phyloP scores from a whole-genome alignment of 495 filamentous ascomycete genomes.

The Neurospora sp. region DNA sequence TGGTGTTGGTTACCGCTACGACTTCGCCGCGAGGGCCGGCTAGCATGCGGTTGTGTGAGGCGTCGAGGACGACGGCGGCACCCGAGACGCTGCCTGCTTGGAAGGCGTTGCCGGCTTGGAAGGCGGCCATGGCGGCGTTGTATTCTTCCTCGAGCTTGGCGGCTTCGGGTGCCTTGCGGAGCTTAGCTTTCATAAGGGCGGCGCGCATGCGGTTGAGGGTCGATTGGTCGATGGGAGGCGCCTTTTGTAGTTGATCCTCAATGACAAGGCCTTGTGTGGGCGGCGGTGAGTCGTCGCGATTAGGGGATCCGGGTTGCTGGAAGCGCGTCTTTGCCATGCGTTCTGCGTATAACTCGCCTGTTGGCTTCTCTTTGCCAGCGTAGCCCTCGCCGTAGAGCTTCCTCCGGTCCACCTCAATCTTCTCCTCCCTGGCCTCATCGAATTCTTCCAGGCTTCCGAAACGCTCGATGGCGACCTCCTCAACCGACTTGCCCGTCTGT shows the following conservation, averaged over 20 bases:
- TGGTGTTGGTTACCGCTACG: constrained; percentile 55
- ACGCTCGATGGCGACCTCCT: constrained; percentile 71
- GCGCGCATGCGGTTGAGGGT: constrained; percentile 83
- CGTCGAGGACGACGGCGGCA: constrained; percentile 68
- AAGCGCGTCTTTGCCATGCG: constrained; percentile 27
- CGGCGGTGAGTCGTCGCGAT: constrained; percentile 4
- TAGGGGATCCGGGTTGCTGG: neutral
- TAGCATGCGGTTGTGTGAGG: constrained; percentile 83
- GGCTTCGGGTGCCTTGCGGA: constrained; percentile 62
- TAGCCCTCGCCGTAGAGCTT: constrained; percentile 79
- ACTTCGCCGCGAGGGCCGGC: constrained; percentile 68
- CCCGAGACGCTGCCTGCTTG: neutral
- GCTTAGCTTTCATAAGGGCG: constrained; percentile 86
- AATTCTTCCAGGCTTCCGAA: constrained; percentile 78
- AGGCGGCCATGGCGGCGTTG: constrained; percentile 57
- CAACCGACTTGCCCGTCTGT: constrained; percentile 57
- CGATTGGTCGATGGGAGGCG: constrained; percentile 55
- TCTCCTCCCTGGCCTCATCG: constrained; percentile 90
- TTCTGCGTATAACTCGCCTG: constrained; percentile 76
- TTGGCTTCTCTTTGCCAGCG: constrained; percentile 78
- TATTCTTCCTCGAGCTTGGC: constrained; percentile 78
- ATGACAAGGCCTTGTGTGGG: constrained; percentile 36
- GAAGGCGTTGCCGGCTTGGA: constrained; percentile 34
- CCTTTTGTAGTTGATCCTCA: constrained; percentile 32
- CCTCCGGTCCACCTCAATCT: constrained; percentile 80